Evolutionary conservation across 768 basidiomycete genomes (phyloP), one percentile per base, ranked within the genome.

Genomic region (Chalciporus chontae): DNA sequence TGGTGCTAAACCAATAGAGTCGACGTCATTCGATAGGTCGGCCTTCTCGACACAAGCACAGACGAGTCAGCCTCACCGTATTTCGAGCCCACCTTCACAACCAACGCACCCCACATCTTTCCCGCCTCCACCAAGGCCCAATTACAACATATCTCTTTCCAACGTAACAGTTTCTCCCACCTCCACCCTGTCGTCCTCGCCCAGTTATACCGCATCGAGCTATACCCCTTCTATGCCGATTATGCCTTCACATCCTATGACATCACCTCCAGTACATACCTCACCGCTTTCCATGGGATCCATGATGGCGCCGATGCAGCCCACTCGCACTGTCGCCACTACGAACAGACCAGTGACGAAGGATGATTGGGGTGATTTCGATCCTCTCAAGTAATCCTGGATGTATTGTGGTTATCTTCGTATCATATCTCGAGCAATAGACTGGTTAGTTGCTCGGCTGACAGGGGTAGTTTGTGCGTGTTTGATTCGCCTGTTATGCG

Each of bases 301-400:
- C 40, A 65, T 89, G 45, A 68, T 90, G 19, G 72, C 78, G 4
- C 90, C 89, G 3, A 62, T 77, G 24, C 80, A 80, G 52, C 73
- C 78, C 10, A 69, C 76, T 10, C 77, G 79, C 52, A 47, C 65
- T 36, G 65, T 54, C 60, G 54, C 62, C 17, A 26, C 62, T 18
- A 26, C 72, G 6, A 65, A 73, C 14, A 81, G 81, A 54, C 76
- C 73, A 41, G 57, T 76, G 13, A 76, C 81, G 27, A 85, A 84
- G 57, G 77, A 83, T 55, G 83, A 83, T 51, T 90, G 86, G 85
- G 81, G 80, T 19, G 90, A 88, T 63, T 92, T 92, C 62, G 90
- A 92, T 71, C 90, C 90, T 11, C 66, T 68, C 24, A 68, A 51
- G 40, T 69, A 47, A 66, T 36, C 19, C 42, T 52, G 23, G 47